These are phyloP conservation scores for Danielia oregonensis DNA, from an alignment of 805 yeast genomes.

Conservation along the genomic window DNA sequence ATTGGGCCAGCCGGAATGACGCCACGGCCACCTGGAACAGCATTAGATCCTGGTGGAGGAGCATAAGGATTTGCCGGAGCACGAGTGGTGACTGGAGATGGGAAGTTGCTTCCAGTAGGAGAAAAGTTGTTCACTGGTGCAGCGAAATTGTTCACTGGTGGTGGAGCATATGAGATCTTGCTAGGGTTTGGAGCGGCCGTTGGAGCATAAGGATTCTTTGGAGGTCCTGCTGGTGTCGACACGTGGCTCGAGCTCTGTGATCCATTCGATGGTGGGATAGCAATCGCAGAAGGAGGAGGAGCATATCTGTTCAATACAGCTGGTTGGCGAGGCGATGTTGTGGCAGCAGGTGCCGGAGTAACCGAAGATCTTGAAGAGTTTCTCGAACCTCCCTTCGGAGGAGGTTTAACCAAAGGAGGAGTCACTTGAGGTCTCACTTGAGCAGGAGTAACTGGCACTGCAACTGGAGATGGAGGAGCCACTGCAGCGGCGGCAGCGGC, in stretches of 20 bases:
- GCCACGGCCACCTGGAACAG: background rate
- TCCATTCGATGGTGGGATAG: slow-evolving; percentile 28
- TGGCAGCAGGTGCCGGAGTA: slow-evolving; percentile 6
- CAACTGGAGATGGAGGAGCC: slow-evolving; percentile 3
- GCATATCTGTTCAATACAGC: slow-evolving; percentile 13
- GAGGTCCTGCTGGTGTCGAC: slow-evolving; percentile 17
- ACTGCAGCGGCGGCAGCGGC: slow-evolving; percentile 43
- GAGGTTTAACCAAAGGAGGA: slow-evolving; percentile 5
- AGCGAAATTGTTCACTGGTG: slow-evolving; percentile 18
- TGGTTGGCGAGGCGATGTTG: slow-evolving; percentile 8
- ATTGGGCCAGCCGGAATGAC: background rate
- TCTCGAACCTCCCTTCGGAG: slow-evolving; percentile 11
- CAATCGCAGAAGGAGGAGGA: slow-evolving; percentile 20
- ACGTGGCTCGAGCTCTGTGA: slow-evolving; percentile 24
- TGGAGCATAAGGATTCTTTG: slow-evolving; percentile 26
- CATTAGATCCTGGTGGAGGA: slow-evolving; percentile 1
- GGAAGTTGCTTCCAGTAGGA: slow-evolving; percentile 4
- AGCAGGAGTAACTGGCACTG: slow-evolving; percentile 1
- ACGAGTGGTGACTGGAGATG: background rate
- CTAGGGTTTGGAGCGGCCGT: slow-evolving; percentile 12
- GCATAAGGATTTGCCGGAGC: slow-evolving; percentile 4
- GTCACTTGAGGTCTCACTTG: background rate
- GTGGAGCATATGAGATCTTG: slow-evolving; percentile 32
- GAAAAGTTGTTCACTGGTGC: slow-evolving; percentile 5
- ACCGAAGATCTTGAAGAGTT: slow-evolving; percentile 4